Evolutionary conservation across 805 yeast genomes (phyloP).

Genomic region (Pichia rugopelliculosa): DNA sequence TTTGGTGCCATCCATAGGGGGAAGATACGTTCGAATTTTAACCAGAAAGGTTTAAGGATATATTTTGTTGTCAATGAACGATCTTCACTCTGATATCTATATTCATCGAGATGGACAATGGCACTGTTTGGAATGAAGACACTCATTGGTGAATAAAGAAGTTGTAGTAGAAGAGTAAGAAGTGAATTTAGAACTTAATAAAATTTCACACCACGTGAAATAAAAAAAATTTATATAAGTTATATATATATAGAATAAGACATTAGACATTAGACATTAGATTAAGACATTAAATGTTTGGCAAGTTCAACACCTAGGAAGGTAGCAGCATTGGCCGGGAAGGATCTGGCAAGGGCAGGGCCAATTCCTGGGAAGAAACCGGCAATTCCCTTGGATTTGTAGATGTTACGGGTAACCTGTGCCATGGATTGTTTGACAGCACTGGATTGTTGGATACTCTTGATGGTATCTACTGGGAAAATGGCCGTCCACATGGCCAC

Average conservation of each 20-base stretch:
- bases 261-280: too few relatives aligned
- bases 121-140: constrained; percentile 10
- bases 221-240: too few relatives aligned
- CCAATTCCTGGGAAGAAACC: constrained; percentile 98
- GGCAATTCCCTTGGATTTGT: constrained; percentile 69
- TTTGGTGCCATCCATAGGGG: constrained; percentile 92
- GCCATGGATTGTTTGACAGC: constrained; percentile 46
- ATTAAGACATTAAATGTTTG: constrained; percentile 16
- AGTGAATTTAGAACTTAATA: too few relatives aligned
- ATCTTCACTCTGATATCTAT: constrained; percentile 64
- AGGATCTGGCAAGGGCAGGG: constrained; percentile 87
- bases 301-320: constrained; percentile 92
- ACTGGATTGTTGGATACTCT: constrained; percentile 71
- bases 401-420: constrained; percentile 62
- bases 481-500: constrained; percentile 95
- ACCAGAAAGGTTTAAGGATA: constrained; percentile 79
- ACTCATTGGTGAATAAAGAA: constrained; percentile 5
- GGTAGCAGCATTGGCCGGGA: constrained; percentile 99
- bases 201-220: too few relatives aligned
- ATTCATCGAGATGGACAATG: constrained; percentile 12
- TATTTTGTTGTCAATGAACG: constrained; percentile 69
- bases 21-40: constrained; percentile 59
- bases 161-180: too few relatives aligned
- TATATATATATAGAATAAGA: background rate
- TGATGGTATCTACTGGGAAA: constrained; percentile 94